These are phyloP conservation scores for Candida alai DNA, from an alignment of 805 yeast species.

Conservation along the genomic window DNA sequence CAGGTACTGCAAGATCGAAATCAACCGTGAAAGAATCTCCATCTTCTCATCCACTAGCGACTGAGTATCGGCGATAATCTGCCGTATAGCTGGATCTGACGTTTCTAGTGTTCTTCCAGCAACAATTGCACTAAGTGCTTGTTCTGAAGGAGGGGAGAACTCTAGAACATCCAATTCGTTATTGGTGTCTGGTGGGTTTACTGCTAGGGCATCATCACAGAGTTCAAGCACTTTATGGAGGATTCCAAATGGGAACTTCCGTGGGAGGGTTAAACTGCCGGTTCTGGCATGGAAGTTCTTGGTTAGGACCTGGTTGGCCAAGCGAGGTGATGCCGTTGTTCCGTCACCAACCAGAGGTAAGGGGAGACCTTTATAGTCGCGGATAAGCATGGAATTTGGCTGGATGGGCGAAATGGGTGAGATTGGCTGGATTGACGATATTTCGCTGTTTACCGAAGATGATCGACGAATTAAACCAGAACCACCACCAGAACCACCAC, in stretches of 20 bases:
- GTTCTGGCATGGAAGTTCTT: constrained; percentile 13
- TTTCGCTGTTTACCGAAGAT: too few species aligned
- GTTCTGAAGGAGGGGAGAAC: constrained; percentile 59
- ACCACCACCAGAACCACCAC: too few species aligned
- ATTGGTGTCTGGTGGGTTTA: constrained; percentile 55
- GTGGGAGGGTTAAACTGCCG: constrained; percentile 30
- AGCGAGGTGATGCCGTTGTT: constrained; percentile 16
- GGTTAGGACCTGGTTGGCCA: constrained; percentile 15
- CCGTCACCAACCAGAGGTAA: constrained; percentile 28
- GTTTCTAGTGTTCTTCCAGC: constrained; percentile 40
- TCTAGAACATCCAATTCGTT: constrained; percentile 28
- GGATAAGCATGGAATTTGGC: constrained; percentile 13
- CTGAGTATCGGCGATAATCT: constrained; percentile 66
- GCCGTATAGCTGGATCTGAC: constrained; percentile 60
- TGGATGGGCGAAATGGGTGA: constrained; percentile 5
- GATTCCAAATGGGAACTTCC: constrained; percentile 61
- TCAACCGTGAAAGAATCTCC: constrained; percentile 64
- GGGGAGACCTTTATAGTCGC: constrained; percentile 58
- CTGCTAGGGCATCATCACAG: constrained; percentile 69
- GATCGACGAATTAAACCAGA: constrained; percentile 2
- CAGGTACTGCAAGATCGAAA: constrained; percentile 70
- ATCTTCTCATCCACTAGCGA: constrained; percentile 58
- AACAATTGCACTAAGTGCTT: constrained; percentile 47
- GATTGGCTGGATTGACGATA: constrained; percentile 7
- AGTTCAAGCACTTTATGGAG: constrained; percentile 55